phyloP scores from a whole-genome alignment of 768 basidiomycete species.

The Multifurca ochricompacta region DNA sequence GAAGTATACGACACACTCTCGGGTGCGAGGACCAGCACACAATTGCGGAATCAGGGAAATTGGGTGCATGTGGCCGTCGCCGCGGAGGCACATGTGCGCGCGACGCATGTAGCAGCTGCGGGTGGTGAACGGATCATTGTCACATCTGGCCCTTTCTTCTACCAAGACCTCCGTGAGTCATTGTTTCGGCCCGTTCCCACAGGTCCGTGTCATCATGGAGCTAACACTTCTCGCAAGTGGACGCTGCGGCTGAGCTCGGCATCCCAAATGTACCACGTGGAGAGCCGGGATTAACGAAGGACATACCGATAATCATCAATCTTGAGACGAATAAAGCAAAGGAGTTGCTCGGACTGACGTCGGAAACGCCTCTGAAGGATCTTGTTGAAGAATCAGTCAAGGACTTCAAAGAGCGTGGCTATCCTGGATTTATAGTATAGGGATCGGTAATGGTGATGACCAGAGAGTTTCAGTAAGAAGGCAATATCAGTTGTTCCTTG shows the following conservation, averaged over 20 bases:
- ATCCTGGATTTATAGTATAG: constrained; percentile 4
- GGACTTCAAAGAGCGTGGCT: constrained; percentile 11
- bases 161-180: constrained; percentile 6
- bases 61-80: constrained; percentile 3
- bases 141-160: constrained; percentile 1
- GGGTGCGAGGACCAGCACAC: background rate
- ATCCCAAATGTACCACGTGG: constrained; percentile 4
- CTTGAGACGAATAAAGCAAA: constrained; percentile 1
- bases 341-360: constrained; percentile 3
- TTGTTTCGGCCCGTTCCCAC: background rate
- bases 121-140: constrained; percentile 15
- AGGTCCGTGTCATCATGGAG: background rate
- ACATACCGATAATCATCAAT: background rate
- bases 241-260: constrained; percentile 7
- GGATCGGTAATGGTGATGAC: background rate
- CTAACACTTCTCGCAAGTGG: background rate
- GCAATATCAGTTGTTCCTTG: no score
- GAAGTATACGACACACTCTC: constrained; percentile 8
- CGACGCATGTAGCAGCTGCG: background rate
- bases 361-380: background rate
- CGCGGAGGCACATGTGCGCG: constrained; percentile 11
- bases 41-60: background rate
- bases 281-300: constrained; percentile 4
- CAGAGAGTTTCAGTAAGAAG: no score
- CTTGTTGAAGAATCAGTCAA: background rate